Conservation (phyloP, 257 asterid species). For the Solanum lycopersicoides region DNA sequence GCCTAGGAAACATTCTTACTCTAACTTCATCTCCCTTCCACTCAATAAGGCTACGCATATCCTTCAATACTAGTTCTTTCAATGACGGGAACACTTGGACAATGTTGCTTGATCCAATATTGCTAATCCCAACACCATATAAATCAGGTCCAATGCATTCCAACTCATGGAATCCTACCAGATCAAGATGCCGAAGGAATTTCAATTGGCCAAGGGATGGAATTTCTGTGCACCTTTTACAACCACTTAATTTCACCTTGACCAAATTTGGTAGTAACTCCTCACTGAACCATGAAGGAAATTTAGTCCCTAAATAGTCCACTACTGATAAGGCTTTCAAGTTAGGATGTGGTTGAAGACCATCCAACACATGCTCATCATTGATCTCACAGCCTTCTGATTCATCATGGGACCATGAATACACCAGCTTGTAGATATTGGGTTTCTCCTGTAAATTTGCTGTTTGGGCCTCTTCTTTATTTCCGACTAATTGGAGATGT, state of each 20-base stretch:
- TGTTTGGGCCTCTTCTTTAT: neutral
- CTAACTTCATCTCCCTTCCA: neutral
- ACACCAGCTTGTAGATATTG: neutral
- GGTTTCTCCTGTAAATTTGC: neutral
- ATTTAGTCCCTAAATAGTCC: neutral
- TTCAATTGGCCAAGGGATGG: slow-evolving; percentile 6
- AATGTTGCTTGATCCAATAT: too few relatives aligned
- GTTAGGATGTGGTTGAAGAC: slow-evolving; percentile 8
- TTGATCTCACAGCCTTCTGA: neutral
- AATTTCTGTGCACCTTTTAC: slow-evolving; percentile 4
- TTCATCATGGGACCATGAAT: neutral
- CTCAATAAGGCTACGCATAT: neutral
- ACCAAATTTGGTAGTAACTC: neutral
- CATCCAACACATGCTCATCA: slow-evolving; percentile 7
- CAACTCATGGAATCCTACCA: neutral
- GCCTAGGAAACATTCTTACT: slow-evolving; percentile 5
- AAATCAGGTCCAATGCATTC: neutral
- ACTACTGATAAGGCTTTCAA: neutral
- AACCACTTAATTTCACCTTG: neutral
- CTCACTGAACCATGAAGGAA: slow-evolving; percentile 12
- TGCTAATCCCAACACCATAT: neutral
- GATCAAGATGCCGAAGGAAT: neutral
- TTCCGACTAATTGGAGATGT: neutral
- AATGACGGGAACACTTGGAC: neutral
- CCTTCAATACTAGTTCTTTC: neutral